These are phyloP conservation scores for Linderina pennispora DNA, from an alignment of 192 early-diverging fungal genomes.

Conservation along the genomic window DNA sequence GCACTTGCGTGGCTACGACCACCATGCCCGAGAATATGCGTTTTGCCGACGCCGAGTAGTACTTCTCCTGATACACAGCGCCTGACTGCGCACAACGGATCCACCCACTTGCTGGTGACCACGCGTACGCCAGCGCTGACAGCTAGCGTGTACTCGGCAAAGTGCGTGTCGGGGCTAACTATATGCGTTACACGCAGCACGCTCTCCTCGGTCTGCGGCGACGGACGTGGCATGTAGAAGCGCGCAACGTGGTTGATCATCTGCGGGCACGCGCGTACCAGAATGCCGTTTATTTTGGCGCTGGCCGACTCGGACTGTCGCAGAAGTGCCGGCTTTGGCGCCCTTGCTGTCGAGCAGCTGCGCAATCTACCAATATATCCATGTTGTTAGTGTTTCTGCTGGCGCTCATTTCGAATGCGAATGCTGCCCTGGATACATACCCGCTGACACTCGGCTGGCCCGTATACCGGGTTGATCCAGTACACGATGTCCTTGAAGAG, in stretches of 20 bases:
- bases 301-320: no score
- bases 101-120: constrained; percentile 39
- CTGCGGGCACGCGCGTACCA: constrained; percentile 30
- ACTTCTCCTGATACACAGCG: constrained; percentile 32
- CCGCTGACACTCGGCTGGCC: constrained; percentile 6
- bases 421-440: constrained; percentile 12
- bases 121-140: constrained; percentile 23
- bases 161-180: constrained; percentile 35
- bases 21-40: constrained; percentile 47
- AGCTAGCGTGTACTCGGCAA: constrained; percentile 38
- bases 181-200: constrained; percentile 22
- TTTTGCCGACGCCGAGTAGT: constrained; percentile 21
- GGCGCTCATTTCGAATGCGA: not conserved
- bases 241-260: constrained; percentile 34
- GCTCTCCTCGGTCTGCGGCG: not conserved
- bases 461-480: constrained; percentile 34
- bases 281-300: constrained; percentile 27
- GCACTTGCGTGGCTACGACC: constrained; percentile 31
- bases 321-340: constrained; percentile 25
- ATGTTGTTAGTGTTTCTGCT: not conserved
- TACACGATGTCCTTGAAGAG: constrained; percentile 33
- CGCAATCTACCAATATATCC: constrained; percentile 13
- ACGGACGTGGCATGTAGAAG: constrained; percentile 13
- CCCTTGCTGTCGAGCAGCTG: constrained; percentile 25
- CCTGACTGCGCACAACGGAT: constrained; percentile 19